These are phyloP conservation scores for Mycotypha africana DNA, from an alignment of 371 early-diverging fungal species.

Conservation along the genomic window DNA sequence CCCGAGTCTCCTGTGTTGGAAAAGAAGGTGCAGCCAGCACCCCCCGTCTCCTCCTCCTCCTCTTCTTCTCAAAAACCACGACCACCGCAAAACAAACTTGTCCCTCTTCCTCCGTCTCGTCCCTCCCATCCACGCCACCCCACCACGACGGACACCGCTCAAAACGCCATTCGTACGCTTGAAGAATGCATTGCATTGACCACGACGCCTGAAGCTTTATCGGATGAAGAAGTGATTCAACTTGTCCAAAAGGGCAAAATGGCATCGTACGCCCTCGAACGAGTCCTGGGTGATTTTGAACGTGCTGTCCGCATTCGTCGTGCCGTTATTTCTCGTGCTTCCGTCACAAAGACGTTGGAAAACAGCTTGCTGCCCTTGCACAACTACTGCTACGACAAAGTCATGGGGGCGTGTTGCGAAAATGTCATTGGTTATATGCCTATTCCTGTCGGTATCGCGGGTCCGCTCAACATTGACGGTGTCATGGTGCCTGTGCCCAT, in stretches of 20 bases:
- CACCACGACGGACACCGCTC: too few relatives aligned
- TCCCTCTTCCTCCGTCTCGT: too few relatives aligned
- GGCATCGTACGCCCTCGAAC: constrained; percentile 83
- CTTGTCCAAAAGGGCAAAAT: constrained; percentile 72
- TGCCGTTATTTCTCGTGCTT: constrained; percentile 67
- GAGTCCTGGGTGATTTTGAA: constrained; percentile 63
- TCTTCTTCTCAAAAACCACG: not conserved
- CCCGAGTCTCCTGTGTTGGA: constrained; percentile 9
- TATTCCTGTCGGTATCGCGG: constrained; percentile 89
- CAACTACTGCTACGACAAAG: constrained; percentile 85
- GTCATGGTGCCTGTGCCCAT: constrained; percentile 82
- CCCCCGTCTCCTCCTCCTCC: too few relatives aligned
- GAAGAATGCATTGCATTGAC: constrained; percentile 63
- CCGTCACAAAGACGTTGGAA: constrained; percentile 62
- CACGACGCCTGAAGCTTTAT: constrained; percentile 33
- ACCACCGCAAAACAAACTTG: too few relatives aligned
- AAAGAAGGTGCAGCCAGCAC: constrained; percentile 3
- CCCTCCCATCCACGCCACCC: not conserved
- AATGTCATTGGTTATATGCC: constrained; percentile 96
- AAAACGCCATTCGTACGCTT: constrained; percentile 46
- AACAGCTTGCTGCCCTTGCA: constrained; percentile 65
- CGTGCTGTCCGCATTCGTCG: constrained; percentile 88
- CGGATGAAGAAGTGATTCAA: constrained; percentile 72
- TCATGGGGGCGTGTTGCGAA: constrained; percentile 93
- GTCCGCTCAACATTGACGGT: constrained; percentile 78